Base-by-base conservation (phyloP, 257 asterid genomes). In the Misopates orontium region DNA sequence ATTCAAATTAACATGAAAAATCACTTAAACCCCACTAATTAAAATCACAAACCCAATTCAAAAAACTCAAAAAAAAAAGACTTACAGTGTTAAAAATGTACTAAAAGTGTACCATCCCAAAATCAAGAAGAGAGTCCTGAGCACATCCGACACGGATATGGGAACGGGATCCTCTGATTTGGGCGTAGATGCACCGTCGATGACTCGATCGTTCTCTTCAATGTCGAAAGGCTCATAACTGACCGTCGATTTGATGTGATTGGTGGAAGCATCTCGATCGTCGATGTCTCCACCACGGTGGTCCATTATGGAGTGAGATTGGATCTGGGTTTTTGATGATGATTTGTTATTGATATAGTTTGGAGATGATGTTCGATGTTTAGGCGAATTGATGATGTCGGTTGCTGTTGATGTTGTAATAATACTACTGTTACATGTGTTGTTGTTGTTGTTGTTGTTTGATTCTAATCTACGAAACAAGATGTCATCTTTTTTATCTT, bases 41-140 rank as follows among this genome's bases (percentile, higher is more conserved):
- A 48, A 15, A 55, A 23, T n/a, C n/a, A n/a, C n/a, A 18, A 63
- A 23, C 23, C 24, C 16, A 62, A 36, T 45, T 15, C 25, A 67
- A 12, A 48, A 18, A 28, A 48, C 25, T 15, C 18, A 64, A 24
- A 67, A 56, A 69, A 45, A 58, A 48, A 51, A 58, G 52, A 81
- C 98, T 88, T 79, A 94, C 99, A 94, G 71, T 41, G 99, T 94
- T 72, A 94, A 75, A 64, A 88, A 82, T 73, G 99, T 94, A 80
- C 99, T 91, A 91, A 90, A 88, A 1, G 82, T 88, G 83, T 94
- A 94, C 99, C 99, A 94, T 60, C 81, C 92, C 72, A 94, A 76
- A 74, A 93, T 80, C 21, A 93, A 82, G 56, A 93, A 80, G 75
- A 93, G 57, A 8, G 96, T 93, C 83, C 86, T 93, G 64, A 93